These are phyloP conservation scores for Boletus albobrunnescens DNA, from an alignment of 1,284 basidiomycete genomes.

Conservation along the genomic window DNA sequence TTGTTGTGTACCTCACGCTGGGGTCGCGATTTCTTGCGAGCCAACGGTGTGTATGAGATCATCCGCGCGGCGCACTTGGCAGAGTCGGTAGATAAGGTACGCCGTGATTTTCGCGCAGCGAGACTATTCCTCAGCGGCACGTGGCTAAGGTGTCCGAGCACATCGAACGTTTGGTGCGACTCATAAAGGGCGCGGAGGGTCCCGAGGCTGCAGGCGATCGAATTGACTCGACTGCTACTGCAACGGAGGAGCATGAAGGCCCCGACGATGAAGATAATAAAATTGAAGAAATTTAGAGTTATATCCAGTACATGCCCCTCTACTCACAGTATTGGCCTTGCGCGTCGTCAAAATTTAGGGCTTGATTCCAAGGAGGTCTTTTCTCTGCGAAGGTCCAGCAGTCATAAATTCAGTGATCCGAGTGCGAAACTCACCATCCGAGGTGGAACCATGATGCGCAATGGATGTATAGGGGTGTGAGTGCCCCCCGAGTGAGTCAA, in stretches of 20 bases:
- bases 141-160: slow-evolving; percentile 52
- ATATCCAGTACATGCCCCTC: slow-evolving; percentile 12
- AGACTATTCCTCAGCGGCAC: slow-evolving; percentile 7
- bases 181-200: slow-evolving; percentile 71
- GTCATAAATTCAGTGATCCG: background rate
- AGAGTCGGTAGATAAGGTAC: slow-evolving; percentile 76
- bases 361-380: slow-evolving; percentile 2
- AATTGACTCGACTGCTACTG: slow-evolving; percentile 17
- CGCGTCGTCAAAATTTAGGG: slow-evolving; percentile 1
- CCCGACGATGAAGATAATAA: slow-evolving; percentile 49
- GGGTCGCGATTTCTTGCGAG: slow-evolving; percentile 79
- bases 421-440: background rate
- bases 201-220: slow-evolving; percentile 41
- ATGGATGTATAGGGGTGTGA: background rate
- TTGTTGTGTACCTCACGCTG: slow-evolving; percentile 86
- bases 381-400: background rate
- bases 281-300: slow-evolving; percentile 51
- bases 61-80: slow-evolving; percentile 77
- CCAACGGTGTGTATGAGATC: slow-evolving; percentile 85
- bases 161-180: slow-evolving; percentile 69
- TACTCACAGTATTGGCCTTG: slow-evolving; percentile 10
- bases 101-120: slow-evolving; percentile 19
- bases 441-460: slow-evolving; percentile 3
- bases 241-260: slow-evolving; percentile 31
- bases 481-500: slow-evolving; percentile 22